Conservation (phyloP, 2,329 filamentous ascomycete species). For the Aaosphaeria pasadenensis region DNA sequence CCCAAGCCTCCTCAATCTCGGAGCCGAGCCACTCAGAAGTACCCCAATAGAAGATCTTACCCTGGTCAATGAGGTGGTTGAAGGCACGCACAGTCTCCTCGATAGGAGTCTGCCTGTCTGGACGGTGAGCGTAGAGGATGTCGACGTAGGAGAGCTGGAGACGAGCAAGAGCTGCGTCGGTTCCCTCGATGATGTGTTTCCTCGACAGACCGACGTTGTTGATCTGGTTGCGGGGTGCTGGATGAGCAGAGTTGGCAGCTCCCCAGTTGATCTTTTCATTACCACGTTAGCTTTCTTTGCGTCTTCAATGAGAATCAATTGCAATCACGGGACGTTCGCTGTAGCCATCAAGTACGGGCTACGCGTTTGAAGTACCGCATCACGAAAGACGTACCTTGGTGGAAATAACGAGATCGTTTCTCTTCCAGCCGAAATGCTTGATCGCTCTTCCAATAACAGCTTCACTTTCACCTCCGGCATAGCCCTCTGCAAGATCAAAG, state of each 20-base stretch:
- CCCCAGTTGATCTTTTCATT: slow-evolving; percentile 61
- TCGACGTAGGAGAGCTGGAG: slow-evolving; percentile 62
- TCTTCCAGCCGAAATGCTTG: slow-evolving; percentile 57
- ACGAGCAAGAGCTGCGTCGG: slow-evolving; percentile 57
- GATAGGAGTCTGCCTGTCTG: slow-evolving; percentile 66
- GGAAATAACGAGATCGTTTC: slow-evolving; percentile 56
- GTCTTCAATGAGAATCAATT: background rate
- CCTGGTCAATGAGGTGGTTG: slow-evolving; percentile 66
- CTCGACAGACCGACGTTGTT: slow-evolving; percentile 67
- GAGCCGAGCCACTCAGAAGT: slow-evolving; percentile 58
- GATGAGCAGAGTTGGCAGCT: slow-evolving; percentile 45
- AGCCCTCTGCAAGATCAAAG: slow-evolving; percentile 58
- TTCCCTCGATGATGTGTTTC: slow-evolving; percentile 69
- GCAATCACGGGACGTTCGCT: too few species aligned
- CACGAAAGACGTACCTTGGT: slow-evolving; percentile 46
- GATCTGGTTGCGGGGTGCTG: slow-evolving; percentile 52
- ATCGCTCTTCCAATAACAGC: slow-evolving; percentile 56
- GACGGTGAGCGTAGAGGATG: slow-evolving; percentile 66
- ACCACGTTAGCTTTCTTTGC: too few species aligned
- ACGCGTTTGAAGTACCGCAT: background rate
- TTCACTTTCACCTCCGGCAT: slow-evolving; percentile 53
- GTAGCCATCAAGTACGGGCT: background rate
- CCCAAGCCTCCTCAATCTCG: slow-evolving; percentile 59
- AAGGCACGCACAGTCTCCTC: slow-evolving; percentile 69
- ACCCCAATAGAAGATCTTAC: slow-evolving; percentile 67